phyloP scores from a whole-genome alignment of 106 monocot genomes.

The Allium cepa region DNA sequence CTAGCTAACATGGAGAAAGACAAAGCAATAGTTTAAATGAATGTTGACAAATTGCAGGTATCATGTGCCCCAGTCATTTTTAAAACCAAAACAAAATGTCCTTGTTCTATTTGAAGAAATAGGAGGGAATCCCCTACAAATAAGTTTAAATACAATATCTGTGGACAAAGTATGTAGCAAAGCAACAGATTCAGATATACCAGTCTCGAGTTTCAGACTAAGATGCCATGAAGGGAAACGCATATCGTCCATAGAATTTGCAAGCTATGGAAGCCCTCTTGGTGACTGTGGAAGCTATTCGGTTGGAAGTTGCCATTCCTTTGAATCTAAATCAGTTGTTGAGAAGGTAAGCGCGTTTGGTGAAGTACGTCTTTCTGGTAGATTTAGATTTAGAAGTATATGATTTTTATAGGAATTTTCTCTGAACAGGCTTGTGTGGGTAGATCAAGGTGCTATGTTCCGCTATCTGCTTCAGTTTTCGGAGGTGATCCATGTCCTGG shows the following conservation, averaged over 20 bases:
- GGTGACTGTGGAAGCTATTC: slow-evolving; percentile 39
- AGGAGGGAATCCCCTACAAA: slow-evolving; percentile 55
- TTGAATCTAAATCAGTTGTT: slow-evolving; percentile 23
- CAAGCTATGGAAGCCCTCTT: slow-evolving; percentile 51
- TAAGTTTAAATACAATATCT: slow-evolving; percentile 54
- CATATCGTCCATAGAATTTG: slow-evolving; percentile 61
- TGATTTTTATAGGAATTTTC: background rate
- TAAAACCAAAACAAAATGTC: slow-evolving; percentile 51
- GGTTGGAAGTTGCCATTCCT: slow-evolving; percentile 44
- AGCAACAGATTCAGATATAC: slow-evolving; percentile 18
- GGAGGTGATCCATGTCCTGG: slow-evolving; percentile 64
- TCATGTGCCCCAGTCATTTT: slow-evolving; percentile 67
- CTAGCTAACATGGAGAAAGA: background rate
- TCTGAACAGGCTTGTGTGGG: slow-evolving; percentile 52
- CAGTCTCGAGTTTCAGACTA: slow-evolving; percentile 18
- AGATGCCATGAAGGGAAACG: slow-evolving; percentile 29
- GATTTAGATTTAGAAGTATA: background rate
- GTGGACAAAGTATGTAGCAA: slow-evolving; percentile 20
- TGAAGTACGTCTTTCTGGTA: background rate
- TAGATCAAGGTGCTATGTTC: slow-evolving; percentile 36
- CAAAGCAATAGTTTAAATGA: background rate
- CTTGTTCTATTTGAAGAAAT: slow-evolving; percentile 88
- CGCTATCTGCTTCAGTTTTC: slow-evolving; percentile 31
- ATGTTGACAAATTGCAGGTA: slow-evolving; percentile 34
- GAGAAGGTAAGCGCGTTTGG: slow-evolving; percentile 33